phyloP scores from a whole-genome alignment of 345 rosid species.

The Hevea brasiliensis region DNA sequence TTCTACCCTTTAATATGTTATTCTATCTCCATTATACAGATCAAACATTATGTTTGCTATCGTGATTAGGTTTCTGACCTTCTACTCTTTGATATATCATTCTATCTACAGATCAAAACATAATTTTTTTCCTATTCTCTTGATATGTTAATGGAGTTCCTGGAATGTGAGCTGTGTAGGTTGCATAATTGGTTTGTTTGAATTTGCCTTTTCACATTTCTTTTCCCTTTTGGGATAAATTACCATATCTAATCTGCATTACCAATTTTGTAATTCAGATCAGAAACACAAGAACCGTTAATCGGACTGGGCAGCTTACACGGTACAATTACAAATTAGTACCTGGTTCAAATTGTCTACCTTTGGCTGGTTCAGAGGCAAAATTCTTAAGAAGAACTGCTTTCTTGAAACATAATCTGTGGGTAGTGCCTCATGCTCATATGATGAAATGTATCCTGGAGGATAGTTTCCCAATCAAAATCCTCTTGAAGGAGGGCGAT shows the following conservation, averaged over 20 bases:
- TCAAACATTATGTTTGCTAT: too few relatives aligned
- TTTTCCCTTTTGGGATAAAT: background rate
- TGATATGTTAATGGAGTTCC: background rate
- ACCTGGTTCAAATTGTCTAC: constrained; percentile 88
- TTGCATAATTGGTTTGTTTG: background rate
- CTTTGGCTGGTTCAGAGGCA: constrained; percentile 82
- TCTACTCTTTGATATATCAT: background rate
- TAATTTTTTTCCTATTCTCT: background rate
- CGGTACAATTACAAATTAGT: constrained; percentile 84
- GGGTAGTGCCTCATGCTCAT: constrained; percentile 80
- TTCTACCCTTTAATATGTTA: too few relatives aligned
- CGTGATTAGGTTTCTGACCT: too few relatives aligned
- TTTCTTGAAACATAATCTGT: constrained; percentile 79
- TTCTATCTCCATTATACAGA: too few relatives aligned
- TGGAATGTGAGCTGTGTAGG: background rate
- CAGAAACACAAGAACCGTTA: constrained; percentile 86
- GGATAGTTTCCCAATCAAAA: constrained; percentile 96
- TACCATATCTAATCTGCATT: background rate
- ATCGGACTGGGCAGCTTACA: constrained; percentile 84
- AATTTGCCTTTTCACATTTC: background rate
- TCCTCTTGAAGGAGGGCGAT: constrained; percentile 82
- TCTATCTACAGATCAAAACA: background rate
- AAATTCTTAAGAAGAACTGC: constrained; percentile 88
- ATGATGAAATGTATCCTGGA: constrained; percentile 75
- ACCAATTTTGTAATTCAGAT: constrained; percentile 40